Evolutionary conservation across 2,329 filamentous ascomycete genomes (phyloP), one percentile per base, ranked within the genome.

Genomic region (Botryotinia narcissicola): DNA sequence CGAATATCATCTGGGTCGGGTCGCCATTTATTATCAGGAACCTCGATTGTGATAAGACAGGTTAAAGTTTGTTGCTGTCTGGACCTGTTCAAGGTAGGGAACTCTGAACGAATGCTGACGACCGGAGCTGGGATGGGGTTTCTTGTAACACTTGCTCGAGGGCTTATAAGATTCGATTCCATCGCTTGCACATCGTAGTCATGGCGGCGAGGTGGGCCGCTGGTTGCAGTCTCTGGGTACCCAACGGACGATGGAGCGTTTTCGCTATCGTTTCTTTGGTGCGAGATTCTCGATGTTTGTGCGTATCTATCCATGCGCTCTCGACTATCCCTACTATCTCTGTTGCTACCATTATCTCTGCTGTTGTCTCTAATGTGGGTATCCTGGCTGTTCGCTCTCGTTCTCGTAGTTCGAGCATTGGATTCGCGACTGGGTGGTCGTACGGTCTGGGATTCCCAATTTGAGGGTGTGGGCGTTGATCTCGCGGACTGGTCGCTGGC

Each of bases 161-260:
- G 92, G 82, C 90, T 94, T 76, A 89, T 88, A 29, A 97, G 86
- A 48, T 91, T 92, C 0, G 93, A 93, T 82, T 98, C 95, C 93
- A 98, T 97, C 5, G 95, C 94, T 82, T 98, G 95, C 25, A 97
- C 89, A 80, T 98, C 96, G 80, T 97, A 98, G 81, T 98, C 95
- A 80, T 98, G 94, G 72, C 92, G 91, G 78, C 95, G 89, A 40
- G 85, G 85, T 54, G 89, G 89, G 10, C 88, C 88, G 79, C 89
- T 91, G 78, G 93, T 90, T 25, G 90, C 90, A 4, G 91, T 91
- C 75, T 95, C 93, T 40, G 91, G 88, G 80, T 97, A 97, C 63
- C 95, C 94, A 35, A 87, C 90, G 1, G 93, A 94, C 1, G 94
- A 96, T 16, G 90, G 87, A 71, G 84, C 85, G 25, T 92, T 92